Evolutionary conservation across 2,329 filamentous ascomycete species (phyloP), one percentile per base, ranked within the genome.

Genomic region (Xylariaceae sp.): DNA sequence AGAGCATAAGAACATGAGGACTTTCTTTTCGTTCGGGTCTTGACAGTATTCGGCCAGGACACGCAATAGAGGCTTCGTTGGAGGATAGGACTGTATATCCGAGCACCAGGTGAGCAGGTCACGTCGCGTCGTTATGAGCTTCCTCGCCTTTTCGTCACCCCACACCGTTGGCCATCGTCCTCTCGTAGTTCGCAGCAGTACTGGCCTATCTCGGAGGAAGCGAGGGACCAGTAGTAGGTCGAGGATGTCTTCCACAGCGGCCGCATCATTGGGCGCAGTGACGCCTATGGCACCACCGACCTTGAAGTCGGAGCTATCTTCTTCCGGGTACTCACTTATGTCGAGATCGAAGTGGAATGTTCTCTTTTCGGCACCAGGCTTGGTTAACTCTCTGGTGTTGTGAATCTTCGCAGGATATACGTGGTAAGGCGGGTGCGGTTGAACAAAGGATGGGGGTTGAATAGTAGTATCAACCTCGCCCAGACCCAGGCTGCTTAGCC

Each of bases 301-400:
- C 59, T 90, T 89, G 73, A 97, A 98, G 59, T 97, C 92, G 4
- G 89, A 80, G 34, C 76, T 73, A 38, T 85, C 84, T 65, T 94
- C 88, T 14, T 79, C 76, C 0, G 92, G 88, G 55, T 98, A 98
- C 59, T 95, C 84, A 34, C 90, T 96, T 34, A 98, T 84, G 55
- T 98, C 92, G 31, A 98, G 78, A 55, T 97, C 92, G 55, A 97
- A 97, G 64, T 98, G 92, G 62, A 90, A 95, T 0, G 92, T 98
- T 44, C 90, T 78, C 76, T 98, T 98, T 70, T 95, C 88, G 4
- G 92, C 92, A 15, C 90, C 90, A 16, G 78, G 71, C 59, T 79
- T 84, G 9, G 92, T 98, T 59, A 98, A 68, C 64, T 95, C 88
- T 40, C 92, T 83, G 2, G 88, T 78, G 53, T 81, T 81, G 63